A percentile compares a stretch with the other conserved stretches of the same genome.
Evolutionary conservation across 495 filamentous ascomycete genomes (phyloP).

Genomic region (Penicillium desertorum): DNA sequence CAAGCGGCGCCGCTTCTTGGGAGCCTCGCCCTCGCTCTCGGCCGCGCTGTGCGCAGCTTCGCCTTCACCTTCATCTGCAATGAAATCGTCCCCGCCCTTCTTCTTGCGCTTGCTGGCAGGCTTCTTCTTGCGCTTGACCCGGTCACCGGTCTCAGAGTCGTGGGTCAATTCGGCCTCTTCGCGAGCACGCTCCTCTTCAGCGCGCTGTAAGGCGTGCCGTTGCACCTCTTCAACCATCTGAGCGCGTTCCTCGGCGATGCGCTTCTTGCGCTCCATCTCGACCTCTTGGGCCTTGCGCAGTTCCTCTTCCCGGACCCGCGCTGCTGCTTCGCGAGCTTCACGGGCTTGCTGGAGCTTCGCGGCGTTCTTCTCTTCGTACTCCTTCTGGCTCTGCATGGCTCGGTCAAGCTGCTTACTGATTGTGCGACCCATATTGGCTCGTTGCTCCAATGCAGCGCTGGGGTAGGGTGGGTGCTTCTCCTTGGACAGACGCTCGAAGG

Average conservation of each 20-base stretch:
- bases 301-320: conserved; percentile 70
- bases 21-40: conserved; percentile 38
- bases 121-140: conserved; percentile 69
- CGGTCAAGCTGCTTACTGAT: conserved; percentile 88
- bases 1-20: conserved; percentile 53
- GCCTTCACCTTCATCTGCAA: conserved; percentile 29
- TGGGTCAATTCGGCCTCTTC: conserved; percentile 71
- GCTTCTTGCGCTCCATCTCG: conserved; percentile 67
- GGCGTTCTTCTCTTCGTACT: conserved; percentile 92
- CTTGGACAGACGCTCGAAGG: conserved; percentile 76
- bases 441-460: conserved; percentile 82
- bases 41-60: conserved; percentile 23
- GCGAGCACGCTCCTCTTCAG: conserved; percentile 67
- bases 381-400: conserved; percentile 75
- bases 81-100: conserved; percentile 48
- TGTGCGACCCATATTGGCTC: conserved; percentile 95
- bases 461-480: conserved; percentile 88
- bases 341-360: conserved; percentile 75
- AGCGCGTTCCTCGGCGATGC: conserved; percentile 78
- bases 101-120: conserved; percentile 62
- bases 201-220: conserved; percentile 63
- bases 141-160: conserved; percentile 74
- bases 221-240: conserved; percentile 74
- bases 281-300: conserved; percentile 61
- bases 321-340: conserved; percentile 72